Evolutionary conservation across 345 rosid species (phyloP).

Genomic region (Hibiscus syriacus): DNA sequence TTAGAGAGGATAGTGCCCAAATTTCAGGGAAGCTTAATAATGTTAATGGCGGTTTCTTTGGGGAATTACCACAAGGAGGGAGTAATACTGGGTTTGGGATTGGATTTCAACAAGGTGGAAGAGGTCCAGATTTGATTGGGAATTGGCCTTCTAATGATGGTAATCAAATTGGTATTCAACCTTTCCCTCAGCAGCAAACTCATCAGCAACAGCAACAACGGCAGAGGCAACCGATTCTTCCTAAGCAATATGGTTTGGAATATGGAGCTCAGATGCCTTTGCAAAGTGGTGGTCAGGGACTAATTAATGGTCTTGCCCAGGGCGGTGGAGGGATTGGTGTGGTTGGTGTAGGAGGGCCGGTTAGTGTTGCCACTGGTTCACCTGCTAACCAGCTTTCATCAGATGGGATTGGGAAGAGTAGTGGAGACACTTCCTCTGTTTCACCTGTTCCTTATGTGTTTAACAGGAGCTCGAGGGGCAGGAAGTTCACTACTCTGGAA

Average conservation of each 20-base stretch:
- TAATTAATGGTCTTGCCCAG: constrained; percentile 41
- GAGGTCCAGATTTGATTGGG: constrained; percentile 29
- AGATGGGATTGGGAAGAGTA: constrained; percentile 69
- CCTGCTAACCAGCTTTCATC: constrained; percentile 77
- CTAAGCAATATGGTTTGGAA: constrained; percentile 47
- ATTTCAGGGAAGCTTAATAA: constrained; percentile 25
- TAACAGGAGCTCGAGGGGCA: constrained; percentile 62
- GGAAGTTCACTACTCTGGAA: constrained; percentile 62
- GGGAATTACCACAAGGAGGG: constrained; percentile 23
- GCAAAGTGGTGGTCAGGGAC: constrained; percentile 31
- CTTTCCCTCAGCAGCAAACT: constrained; percentile 36
- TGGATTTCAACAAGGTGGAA: constrained; percentile 42
- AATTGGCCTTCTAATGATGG: constrained; percentile 23
- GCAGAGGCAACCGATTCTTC: constrained; percentile 43
- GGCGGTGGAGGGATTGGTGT: constrained; percentile 52
- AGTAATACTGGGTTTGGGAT: constrained; percentile 36
- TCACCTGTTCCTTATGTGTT: constrained; percentile 75
- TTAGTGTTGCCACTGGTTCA: constrained; percentile 39
- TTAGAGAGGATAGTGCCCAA: constrained; percentile 57
- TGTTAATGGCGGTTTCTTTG: constrained; percentile 38
- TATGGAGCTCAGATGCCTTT: constrained; percentile 45
- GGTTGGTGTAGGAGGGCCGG: constrained; percentile 46
- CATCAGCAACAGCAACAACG: constrained; percentile 45
- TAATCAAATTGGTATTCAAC: constrained; percentile 38
- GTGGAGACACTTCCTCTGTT: constrained; percentile 66